Evolutionary conservation across 1,284 basidiomycete species (phyloP).

Genomic region (Gomphus sp.): DNA sequence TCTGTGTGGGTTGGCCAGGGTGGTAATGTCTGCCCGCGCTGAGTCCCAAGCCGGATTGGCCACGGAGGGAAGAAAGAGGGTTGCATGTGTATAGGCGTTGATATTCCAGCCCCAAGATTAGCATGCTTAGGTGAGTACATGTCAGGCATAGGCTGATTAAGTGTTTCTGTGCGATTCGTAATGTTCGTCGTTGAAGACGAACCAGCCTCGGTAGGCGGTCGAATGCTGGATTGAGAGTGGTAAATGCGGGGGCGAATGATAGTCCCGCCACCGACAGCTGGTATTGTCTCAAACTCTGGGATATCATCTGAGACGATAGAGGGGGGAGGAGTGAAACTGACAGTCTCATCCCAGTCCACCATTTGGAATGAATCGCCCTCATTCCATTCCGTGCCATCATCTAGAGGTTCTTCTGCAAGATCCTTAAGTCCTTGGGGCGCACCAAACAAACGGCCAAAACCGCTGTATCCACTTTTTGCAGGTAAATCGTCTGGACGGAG

Average conservation of each 20-base stretch:
- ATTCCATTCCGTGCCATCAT: conserved; percentile 28
- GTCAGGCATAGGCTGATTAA: not conserved
- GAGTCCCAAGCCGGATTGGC: conserved; percentile 18
- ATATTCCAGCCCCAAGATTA: not conserved
- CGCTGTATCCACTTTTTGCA: conserved; percentile 58
- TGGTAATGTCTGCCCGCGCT: conserved; percentile 21
- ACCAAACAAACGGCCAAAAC: conserved; percentile 64
- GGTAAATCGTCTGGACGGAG: conserved; percentile 87
- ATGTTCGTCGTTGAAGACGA: conserved; percentile 17
- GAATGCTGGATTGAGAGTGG: conserved; percentile 62
- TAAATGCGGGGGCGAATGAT: conserved; percentile 67
- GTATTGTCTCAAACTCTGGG: conserved; percentile 60
- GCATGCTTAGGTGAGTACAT: not conserved
- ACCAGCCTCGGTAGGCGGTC: conserved; percentile 30
- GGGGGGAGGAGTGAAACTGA: conserved; percentile 12
- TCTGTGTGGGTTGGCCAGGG: not conserved
- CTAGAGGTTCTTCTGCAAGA: conserved; percentile 57
- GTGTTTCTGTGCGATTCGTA: not conserved
- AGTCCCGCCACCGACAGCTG: conserved; percentile 70
- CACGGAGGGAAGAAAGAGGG: conserved; percentile 19
- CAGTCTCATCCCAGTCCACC: conserved; percentile 57
- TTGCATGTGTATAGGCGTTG: not conserved
- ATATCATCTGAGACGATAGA: conserved; percentile 22
- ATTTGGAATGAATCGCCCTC: conserved; percentile 50
- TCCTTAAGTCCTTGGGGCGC: conserved; percentile 67